Conservation (phyloP, 495 filamentous ascomycete species). For the Hyaloscypha variabilis region DNA sequence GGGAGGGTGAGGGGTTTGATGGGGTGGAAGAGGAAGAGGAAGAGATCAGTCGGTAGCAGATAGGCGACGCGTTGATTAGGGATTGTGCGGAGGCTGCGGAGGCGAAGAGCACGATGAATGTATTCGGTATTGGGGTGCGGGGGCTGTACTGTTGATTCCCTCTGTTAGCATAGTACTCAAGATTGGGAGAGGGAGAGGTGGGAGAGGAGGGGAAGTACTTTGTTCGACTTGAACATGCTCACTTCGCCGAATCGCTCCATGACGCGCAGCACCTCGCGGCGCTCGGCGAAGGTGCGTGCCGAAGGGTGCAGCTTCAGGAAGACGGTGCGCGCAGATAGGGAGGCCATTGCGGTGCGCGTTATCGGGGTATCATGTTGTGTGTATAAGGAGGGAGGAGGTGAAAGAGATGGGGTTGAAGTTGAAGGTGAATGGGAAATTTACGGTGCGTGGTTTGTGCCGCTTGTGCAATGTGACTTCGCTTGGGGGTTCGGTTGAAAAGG, state of each 20-base stretch:
- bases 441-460: neutral
- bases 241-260: constrained; percentile 79
- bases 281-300: constrained; percentile 67
- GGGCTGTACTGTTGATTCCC: constrained; percentile 22
- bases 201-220: constrained; percentile 46
- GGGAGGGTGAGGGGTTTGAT: neutral
- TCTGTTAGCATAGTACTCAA: neutral
- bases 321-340: constrained; percentile 43
- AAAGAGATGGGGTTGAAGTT: neutral
- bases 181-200: neutral
- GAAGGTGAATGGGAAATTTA: neutral
- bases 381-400: neutral
- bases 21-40: constrained; percentile 25
- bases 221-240: constrained; percentile 71
- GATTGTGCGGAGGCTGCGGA: constrained; percentile 21
- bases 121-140: constrained; percentile 35
- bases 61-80: constrained; percentile 26
- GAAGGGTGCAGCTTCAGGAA: constrained; percentile 67
- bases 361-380: neutral
- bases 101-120: constrained; percentile 39
- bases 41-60: constrained; percentile 44
- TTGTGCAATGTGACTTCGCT: too few relatives aligned
- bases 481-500: too few relatives aligned
- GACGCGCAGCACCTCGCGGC: constrained; percentile 68
- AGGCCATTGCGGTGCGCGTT: constrained; percentile 13